A percentile compares a stretch with the other conserved stretches of the same genome.
phyloP scores from a whole-genome alignment of 2,329 filamentous ascomycete genomes.

The Clonostachys solani region DNA sequence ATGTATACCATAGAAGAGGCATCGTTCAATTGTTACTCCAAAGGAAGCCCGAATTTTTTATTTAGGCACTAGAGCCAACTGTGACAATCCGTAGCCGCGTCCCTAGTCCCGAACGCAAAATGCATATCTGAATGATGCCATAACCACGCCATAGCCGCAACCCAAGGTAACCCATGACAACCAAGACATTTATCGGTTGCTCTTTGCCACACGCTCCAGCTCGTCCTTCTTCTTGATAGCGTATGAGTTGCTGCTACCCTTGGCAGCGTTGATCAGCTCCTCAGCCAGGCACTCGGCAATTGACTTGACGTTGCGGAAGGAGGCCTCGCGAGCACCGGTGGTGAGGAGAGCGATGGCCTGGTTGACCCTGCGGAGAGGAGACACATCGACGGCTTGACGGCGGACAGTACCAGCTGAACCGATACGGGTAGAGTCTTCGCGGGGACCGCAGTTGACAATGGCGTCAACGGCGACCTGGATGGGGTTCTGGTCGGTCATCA shows the following conservation, averaged over 20 bases:
- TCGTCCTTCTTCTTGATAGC: conserved; percentile 99
- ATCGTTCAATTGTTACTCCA: conserved; percentile 26
- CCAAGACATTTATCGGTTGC: conserved; percentile 83
- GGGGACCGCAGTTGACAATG: conserved; percentile 99
- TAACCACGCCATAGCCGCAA: conserved; percentile 37
- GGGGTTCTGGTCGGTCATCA: conserved; percentile 99
- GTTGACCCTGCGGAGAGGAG: conserved; percentile 98
- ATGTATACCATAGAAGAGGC: background rate
- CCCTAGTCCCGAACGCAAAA: conserved; percentile 42
- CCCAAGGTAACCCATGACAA: conserved; percentile 7
- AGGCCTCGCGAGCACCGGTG: conserved; percentile 96
- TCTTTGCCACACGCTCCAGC: conserved; percentile 99
- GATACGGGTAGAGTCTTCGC: conserved; percentile 99
- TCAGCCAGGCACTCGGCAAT: conserved; percentile 99
- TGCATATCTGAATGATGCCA: conserved; percentile 41
- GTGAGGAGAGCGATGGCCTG: conserved; percentile 99
- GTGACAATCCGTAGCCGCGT: conserved; percentile 38
- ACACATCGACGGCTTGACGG: conserved; percentile 99
- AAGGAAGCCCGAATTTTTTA: conserved; percentile 33
- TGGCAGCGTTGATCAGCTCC: conserved; percentile 99
- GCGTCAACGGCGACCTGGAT: conserved; percentile 99
- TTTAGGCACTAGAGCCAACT: conserved; percentile 36
- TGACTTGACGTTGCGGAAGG: conserved; percentile 99
- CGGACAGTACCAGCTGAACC: conserved; percentile 99
- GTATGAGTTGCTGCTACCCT: conserved; percentile 99